A percentile compares a stretch with the other conserved stretches of the same genome.
Conservation (phyloP, 495 filamentous ascomycete species). For the Hyaloscypha bicolor region DNA sequence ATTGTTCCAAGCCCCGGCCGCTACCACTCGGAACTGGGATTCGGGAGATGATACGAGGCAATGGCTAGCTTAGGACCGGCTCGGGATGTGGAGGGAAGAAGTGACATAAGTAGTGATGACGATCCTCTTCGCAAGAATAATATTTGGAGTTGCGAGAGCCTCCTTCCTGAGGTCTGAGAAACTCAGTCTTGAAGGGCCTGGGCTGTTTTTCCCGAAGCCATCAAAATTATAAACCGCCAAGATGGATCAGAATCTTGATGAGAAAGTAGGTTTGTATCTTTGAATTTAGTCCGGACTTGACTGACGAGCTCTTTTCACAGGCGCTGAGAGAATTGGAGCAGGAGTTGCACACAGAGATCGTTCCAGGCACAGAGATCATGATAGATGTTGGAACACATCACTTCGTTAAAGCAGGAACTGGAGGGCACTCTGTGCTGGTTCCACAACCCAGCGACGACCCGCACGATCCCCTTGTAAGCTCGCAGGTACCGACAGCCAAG, state of each 20-base stretch:
- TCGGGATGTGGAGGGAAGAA: neutral
- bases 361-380: conserved; percentile 68
- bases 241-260: conserved; percentile 32
- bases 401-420: conserved; percentile 53
- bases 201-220: neutral
- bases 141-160: neutral
- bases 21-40: too few species aligned
- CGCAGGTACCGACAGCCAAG: conserved; percentile 9
- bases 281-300: neutral
- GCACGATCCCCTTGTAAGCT: conserved; percentile 58
- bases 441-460: conserved; percentile 54
- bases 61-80: neutral
- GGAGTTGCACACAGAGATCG: conserved; percentile 56
- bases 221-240: neutral
- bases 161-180: neutral
- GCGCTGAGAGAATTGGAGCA: conserved; percentile 40
- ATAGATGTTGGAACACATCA: conserved; percentile 59
- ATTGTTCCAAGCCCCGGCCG: neutral
- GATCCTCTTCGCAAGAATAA: neutral
- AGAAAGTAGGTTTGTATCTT: conserved; percentile 16
- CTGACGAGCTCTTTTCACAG: conserved; percentile 20
- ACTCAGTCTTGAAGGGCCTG: neutral
- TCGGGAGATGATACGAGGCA: neutral
- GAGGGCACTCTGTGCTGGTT: conserved; percentile 44
- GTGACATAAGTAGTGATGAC: conserved; percentile 1